phyloP scores from a whole-genome alignment of 768 basidiomycete genomes.

The Hemileccinum impolitum region DNA sequence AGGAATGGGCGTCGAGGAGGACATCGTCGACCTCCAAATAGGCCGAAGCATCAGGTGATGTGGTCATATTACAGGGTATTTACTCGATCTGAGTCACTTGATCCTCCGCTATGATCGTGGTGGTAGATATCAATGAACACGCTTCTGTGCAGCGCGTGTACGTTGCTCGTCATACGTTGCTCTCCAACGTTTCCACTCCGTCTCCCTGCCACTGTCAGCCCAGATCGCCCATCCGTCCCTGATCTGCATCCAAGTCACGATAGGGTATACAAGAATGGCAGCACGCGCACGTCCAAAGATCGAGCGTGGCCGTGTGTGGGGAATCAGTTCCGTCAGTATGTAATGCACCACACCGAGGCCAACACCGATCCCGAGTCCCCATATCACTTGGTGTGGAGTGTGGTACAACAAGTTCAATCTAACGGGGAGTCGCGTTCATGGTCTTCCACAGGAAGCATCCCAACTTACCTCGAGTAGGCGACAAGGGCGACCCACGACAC shows the following conservation, averaged over 20 bases:
- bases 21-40: slow-evolving; percentile 15
- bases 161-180: slow-evolving; percentile 47
- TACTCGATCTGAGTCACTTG: too few relatives aligned
- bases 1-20: slow-evolving; percentile 32
- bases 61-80: too few relatives aligned
- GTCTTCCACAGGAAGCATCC: background rate
- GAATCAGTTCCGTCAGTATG: slow-evolving; percentile 53
- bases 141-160: slow-evolving; percentile 21
- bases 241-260: slow-evolving; percentile 64
- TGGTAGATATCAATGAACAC: slow-evolving; percentile 8
- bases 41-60: slow-evolving; percentile 8
- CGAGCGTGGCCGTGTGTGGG: slow-evolving; percentile 50
- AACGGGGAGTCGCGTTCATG: background rate
- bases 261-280: slow-evolving; percentile 50
- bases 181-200: slow-evolving; percentile 69
- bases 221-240: slow-evolving; percentile 83
- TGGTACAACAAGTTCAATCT: slow-evolving; percentile 77
- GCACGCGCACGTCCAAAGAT: slow-evolving; percentile 47
- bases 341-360: slow-evolving; percentile 55
- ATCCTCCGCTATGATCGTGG: background rate
- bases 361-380: slow-evolving; percentile 69
- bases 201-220: slow-evolving; percentile 73
- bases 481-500: slow-evolving; percentile 58
- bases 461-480: slow-evolving; percentile 71
- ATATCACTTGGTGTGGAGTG: slow-evolving; percentile 64